Conservation (phyloP, 306 rosid genomes). For the Castanea sativa region DNA sequence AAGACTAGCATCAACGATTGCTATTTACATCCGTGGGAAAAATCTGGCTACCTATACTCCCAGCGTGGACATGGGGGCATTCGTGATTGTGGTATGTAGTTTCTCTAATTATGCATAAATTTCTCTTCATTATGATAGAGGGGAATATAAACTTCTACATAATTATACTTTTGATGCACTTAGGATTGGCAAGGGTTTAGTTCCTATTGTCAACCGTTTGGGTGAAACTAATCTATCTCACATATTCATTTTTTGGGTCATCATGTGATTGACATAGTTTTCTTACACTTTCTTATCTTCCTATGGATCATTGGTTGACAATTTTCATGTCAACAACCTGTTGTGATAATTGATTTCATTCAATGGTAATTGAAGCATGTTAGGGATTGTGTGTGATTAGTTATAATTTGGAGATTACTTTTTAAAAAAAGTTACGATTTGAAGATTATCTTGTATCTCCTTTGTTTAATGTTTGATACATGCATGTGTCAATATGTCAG, state of each 20-base stretch:
- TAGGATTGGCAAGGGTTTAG: slow-evolving; percentile 3
- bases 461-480: background rate
- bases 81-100: slow-evolving; percentile 88
- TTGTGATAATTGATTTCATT: background rate
- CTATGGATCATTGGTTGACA: background rate
- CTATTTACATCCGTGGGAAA: slow-evolving; percentile 83
- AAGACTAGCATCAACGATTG: slow-evolving; percentile 88
- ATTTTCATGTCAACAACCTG: background rate
- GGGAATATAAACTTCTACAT: background rate
- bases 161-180: background rate
- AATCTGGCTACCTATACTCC: slow-evolving; percentile 78
- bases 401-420: background rate
- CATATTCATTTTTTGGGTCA: slow-evolving; percentile 2
- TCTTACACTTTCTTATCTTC: background rate
- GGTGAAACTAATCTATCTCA: background rate
- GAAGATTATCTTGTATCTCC: background rate
- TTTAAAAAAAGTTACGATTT: background rate
- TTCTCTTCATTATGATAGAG: slow-evolving; percentile 2
- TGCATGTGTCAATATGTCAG: background rate
- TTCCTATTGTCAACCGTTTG: background rate
- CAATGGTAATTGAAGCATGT: background rate
- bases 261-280: background rate
- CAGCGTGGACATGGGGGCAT: slow-evolving; percentile 98
- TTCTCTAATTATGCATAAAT: background rate
- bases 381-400: background rate